Conservation (phyloP, 495 filamentous ascomycete genomes). For the Neurospora sublineolata region DNA sequence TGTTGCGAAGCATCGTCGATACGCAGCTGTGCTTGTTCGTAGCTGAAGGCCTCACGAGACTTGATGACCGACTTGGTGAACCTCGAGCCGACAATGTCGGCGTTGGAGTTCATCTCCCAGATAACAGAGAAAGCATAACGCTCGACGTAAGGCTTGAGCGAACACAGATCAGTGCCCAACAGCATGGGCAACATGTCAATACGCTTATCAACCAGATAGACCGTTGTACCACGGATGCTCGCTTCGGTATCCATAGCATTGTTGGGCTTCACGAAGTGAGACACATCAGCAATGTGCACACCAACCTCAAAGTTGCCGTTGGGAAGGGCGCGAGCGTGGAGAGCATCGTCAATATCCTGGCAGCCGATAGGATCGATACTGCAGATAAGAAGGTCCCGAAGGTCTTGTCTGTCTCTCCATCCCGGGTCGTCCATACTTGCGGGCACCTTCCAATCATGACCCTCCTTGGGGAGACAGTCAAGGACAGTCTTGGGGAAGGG, state of each 20-base stretch:
- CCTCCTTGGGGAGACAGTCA: conserved; percentile 83
- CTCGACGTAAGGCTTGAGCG: conserved; percentile 93
- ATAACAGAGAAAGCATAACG: conserved; percentile 91
- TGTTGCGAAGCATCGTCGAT: conserved; percentile 80
- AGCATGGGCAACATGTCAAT: conserved; percentile 98
- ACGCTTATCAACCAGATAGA: conserved; percentile 96
- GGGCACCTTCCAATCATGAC: conserved; percentile 90
- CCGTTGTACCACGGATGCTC: conserved; percentile 84
- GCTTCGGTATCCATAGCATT: conserved; percentile 96
- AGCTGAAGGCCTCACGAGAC: conserved; percentile 95
- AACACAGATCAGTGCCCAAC: conserved; percentile 91
- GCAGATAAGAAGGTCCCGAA: conserved; percentile 79
- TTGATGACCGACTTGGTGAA: conserved; percentile 98
- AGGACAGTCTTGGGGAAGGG: conserved; percentile 92
- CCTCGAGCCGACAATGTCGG: conserved; percentile 65
- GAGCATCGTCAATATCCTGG: conserved; percentile 95
- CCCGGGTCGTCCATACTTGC: conserved; percentile 61
- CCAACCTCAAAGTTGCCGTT: conserved; percentile 96
- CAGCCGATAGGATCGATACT: conserved; percentile 95
- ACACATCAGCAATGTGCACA: conserved; percentile 98
- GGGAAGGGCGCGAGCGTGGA: conserved; percentile 72
- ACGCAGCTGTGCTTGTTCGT: conserved; percentile 85
- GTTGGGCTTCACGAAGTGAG: conserved; percentile 93
- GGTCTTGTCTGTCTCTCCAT: conserved; percentile 74
- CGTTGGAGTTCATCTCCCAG: conserved; percentile 82